Conservation (phyloP, 805 yeast genomes). For the Starmera quercuum region DNA sequence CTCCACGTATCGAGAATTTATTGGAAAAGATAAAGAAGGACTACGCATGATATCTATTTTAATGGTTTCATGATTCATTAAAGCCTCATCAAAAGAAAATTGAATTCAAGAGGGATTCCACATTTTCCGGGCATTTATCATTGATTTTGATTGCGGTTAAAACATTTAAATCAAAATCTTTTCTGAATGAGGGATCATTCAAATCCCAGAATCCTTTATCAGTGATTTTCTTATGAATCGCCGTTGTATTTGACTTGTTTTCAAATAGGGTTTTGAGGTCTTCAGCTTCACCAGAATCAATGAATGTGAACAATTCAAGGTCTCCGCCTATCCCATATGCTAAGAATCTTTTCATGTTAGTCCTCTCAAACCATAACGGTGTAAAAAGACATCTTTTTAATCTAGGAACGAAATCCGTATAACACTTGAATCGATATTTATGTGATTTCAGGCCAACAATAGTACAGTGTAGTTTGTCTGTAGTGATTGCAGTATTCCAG, state of each 20-base stretch:
- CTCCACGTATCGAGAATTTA: constrained; percentile 72
- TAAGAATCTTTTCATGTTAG: constrained; percentile 11
- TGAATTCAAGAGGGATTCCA: too few relatives aligned
- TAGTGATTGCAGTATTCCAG: constrained; percentile 9
- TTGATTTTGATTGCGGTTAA: too few relatives aligned
- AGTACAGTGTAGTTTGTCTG: constrained; percentile 16
- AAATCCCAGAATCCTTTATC: constrained; percentile 17
- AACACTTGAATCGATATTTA: constrained; percentile 8
- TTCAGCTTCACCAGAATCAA: constrained; percentile 5
- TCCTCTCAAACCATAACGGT: constrained; percentile 24
- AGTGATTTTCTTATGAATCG: constrained; percentile 5
- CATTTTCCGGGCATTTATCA: too few relatives aligned
- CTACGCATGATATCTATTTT: too few relatives aligned
- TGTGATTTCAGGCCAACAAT: constrained; percentile 7
- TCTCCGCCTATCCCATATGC: constrained; percentile 32
- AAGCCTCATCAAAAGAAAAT: too few relatives aligned
- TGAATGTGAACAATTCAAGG: constrained; percentile 19
- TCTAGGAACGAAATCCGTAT: constrained; percentile 26
- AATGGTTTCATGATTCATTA: too few relatives aligned
- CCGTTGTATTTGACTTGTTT: neutral
- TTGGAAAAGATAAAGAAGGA: constrained; percentile 68
- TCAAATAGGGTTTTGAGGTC: constrained; percentile 1
- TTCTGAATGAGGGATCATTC: too few relatives aligned
- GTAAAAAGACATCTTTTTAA: constrained; percentile 18
- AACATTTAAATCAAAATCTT: too few relatives aligned